Evolutionary conservation across 1,284 basidiomycete genomes (phyloP).

Genomic region (Stygiomarasmius scandens): DNA sequence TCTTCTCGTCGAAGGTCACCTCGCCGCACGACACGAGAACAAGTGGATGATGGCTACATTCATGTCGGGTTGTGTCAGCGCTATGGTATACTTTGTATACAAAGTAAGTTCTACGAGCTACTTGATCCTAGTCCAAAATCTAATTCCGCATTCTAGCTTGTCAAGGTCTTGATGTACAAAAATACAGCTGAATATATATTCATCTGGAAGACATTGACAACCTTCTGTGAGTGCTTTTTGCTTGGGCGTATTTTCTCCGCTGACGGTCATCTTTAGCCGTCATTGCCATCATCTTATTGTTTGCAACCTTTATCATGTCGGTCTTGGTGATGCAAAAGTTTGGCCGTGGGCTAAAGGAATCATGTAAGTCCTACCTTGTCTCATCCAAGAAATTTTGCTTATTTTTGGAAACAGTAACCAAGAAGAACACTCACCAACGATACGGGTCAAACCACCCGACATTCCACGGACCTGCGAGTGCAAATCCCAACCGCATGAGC

Average conservation of each 20-base stretch:
- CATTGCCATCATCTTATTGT: conserved; percentile 71
- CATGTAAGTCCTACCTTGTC: conserved; percentile 56
- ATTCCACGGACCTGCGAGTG: conserved; percentile 62
- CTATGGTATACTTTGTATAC: conserved; percentile 88
- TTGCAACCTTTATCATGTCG: conserved; percentile 72
- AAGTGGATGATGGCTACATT: conserved; percentile 87
- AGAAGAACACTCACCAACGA: conserved; percentile 41
- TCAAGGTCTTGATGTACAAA: conserved; percentile 60
- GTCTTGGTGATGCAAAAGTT: conserved; percentile 79
- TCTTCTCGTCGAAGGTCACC: conserved; percentile 82
- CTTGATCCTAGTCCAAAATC: background rate
- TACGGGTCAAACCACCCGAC: conserved; percentile 37
- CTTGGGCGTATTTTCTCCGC: background rate
- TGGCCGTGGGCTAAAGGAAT: conserved; percentile 76
- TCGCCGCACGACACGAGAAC: conserved; percentile 86
- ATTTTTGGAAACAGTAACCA: conserved; percentile 49
- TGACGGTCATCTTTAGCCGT: conserved; percentile 51
- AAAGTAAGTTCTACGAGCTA: conserved; percentile 58
- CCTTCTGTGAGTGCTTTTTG: conserved; percentile 58
- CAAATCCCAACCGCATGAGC: conserved; percentile 81
- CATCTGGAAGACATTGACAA: conserved; percentile 71
- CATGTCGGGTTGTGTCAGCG: conserved; percentile 79
- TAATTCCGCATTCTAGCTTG: no score
- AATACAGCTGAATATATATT: conserved; percentile 48
- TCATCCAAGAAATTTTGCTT: background rate